Conservation (phyloP, 805 yeast species). For the Saccharomyces paradoxus region DNA sequence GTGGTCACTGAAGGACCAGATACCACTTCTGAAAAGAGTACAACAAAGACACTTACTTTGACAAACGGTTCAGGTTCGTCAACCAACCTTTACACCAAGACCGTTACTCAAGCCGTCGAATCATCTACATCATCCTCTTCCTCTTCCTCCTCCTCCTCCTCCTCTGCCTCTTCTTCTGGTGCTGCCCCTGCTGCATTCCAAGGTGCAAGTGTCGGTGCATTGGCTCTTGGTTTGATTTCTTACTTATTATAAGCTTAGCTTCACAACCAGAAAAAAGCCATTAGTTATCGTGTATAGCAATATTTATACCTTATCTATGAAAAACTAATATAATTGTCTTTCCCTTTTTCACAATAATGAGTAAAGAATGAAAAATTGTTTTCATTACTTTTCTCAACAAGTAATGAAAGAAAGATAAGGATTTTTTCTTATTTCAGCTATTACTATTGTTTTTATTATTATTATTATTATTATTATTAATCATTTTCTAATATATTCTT, state of each 20-base stretch:
- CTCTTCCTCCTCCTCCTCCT: slow-evolving; percentile 1
- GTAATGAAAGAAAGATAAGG: too few relatives aligned
- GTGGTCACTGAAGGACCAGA: slow-evolving; percentile 7
- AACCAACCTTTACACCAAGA: slow-evolving; percentile 5
- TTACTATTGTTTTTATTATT: too few relatives aligned
- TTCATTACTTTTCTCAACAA: too few relatives aligned
- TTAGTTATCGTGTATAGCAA: background rate
- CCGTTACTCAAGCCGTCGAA: background rate
- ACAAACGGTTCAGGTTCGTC: background rate
- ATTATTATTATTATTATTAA: too few relatives aligned
- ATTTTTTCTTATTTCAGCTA: too few relatives aligned
- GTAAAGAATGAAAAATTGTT: too few relatives aligned
- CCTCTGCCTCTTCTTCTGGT: slow-evolving; percentile 1
- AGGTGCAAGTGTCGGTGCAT: slow-evolving; percentile 1
- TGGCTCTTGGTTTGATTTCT: slow-evolving; percentile 1
- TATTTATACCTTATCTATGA: background rate
- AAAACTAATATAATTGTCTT: background rate
- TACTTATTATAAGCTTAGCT: background rate
- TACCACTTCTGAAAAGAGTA: slow-evolving; percentile 1
- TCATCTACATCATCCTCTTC: background rate
- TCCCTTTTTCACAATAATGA: too few relatives aligned
- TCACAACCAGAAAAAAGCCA: background rate
- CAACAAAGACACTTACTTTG: slow-evolving; percentile 2
- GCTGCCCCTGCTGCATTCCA: slow-evolving; percentile 1
- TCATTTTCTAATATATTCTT: too few relatives aligned